Conservation (phyloP, 768 basidiomycete genomes). For the Podaxis sp. region DNA sequence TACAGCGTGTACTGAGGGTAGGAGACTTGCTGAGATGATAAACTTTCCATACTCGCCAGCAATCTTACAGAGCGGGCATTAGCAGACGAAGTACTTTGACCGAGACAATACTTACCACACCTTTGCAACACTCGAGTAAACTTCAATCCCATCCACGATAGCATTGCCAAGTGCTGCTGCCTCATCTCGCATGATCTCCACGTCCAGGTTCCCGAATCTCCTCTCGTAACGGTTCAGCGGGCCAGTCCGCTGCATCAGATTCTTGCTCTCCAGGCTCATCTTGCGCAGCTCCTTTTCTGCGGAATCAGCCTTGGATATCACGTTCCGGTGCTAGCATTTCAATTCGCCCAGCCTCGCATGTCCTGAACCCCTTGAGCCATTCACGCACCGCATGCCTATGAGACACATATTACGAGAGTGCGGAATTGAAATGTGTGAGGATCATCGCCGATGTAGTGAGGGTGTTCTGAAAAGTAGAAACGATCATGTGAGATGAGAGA, state of each 20-base stretch:
- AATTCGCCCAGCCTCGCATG: slow-evolving; percentile 84
- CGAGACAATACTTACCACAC: slow-evolving; percentile 43
- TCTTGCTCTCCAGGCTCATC: slow-evolving; percentile 91
- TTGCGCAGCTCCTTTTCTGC: slow-evolving; percentile 88
- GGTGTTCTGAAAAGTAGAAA: slow-evolving; percentile 53
- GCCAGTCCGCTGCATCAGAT: slow-evolving; percentile 70
- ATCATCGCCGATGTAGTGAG: slow-evolving; percentile 72
- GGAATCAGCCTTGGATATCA: slow-evolving; percentile 71
- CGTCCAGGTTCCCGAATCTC: too few relatives aligned
- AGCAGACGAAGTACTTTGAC: not conserved
- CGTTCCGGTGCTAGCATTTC: slow-evolving; percentile 63
- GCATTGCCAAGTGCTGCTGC: slow-evolving; percentile 39
- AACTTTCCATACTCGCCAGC: slow-evolving; percentile 55
- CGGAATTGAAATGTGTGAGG: slow-evolving; percentile 63
- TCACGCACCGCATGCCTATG: slow-evolving; percentile 71
- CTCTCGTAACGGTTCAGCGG: slow-evolving; percentile 45
- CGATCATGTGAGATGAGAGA: slow-evolving; percentile 7
- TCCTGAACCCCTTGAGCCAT: slow-evolving; percentile 79
- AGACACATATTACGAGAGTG: slow-evolving; percentile 66
- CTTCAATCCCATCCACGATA: slow-evolving; percentile 76
- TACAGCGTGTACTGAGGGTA: not conserved
- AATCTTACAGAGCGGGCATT: slow-evolving; percentile 33
- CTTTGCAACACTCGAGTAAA: slow-evolving; percentile 83
- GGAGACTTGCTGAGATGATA: slow-evolving; percentile 39
- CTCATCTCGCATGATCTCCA: slow-evolving; percentile 51